Evolutionary conservation across 106 monocot species (phyloP).

Genomic region (Vanilla planifolia): DNA sequence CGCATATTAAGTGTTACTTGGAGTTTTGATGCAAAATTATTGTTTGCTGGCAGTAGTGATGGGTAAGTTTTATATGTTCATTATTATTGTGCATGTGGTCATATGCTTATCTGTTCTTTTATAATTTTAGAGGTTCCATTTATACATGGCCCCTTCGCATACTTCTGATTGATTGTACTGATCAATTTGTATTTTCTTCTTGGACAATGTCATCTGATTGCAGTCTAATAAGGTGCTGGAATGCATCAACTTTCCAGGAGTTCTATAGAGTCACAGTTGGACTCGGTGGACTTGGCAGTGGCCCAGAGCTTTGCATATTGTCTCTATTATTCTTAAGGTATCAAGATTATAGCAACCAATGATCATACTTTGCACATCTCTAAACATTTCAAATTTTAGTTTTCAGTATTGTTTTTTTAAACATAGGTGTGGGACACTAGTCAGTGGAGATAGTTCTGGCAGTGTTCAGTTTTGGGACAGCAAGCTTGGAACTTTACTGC

Average conservation of each 20-base stretch:
- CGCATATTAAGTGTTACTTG: conserved; percentile 78
- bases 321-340: conserved; percentile 83
- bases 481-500: conserved; percentile 67
- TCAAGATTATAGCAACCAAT: not conserved
- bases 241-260: conserved; percentile 52
- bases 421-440: conserved; percentile 75
- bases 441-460: conserved; percentile 96
- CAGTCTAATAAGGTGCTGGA: conserved; percentile 93
- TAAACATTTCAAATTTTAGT: not conserved
- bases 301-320: conserved; percentile 80
- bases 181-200: not conserved
- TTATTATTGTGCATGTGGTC: not conserved
- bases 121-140: not conserved
- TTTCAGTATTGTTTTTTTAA: conserved; percentile 11
- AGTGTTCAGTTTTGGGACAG: conserved; percentile 98
- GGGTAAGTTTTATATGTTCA: conserved; percentile 49
- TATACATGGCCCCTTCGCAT: not conserved
- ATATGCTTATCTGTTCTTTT: not conserved
- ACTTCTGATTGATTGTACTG: too few species aligned
- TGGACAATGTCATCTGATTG: not conserved
- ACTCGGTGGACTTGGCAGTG: conserved; percentile 58
- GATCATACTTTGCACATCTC: not conserved
- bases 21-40: conserved; percentile 69
- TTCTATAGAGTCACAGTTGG: conserved; percentile 84
- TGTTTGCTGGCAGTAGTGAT: conserved; percentile 94